Percentiles rank a stretch among this genome's conserved stretches.
Conservation (phyloP, 305 asterid genomes). For the Rubia occidens region DNA sequence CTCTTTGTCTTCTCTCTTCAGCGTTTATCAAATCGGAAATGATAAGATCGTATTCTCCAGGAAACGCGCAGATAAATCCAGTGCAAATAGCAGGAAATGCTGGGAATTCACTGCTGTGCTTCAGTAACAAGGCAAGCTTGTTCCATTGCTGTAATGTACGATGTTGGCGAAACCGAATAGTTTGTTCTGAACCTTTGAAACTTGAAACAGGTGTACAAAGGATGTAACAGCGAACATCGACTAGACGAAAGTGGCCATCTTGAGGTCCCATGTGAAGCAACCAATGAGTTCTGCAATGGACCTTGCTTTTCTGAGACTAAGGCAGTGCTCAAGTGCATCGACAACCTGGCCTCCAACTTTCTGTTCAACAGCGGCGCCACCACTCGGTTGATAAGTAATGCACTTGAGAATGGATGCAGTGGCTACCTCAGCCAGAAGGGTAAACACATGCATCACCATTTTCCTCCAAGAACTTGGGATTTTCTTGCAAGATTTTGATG, state of each 20-base stretch:
- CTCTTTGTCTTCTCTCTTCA: not conserved
- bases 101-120: conserved; percentile 2
- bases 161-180: not conserved
- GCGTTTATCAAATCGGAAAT: not conserved
- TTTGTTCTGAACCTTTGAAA: not conserved
- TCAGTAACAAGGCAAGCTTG: conserved; percentile 5
- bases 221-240: conserved; percentile 14
- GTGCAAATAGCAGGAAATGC: conserved; percentile 6
- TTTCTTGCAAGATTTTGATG: not conserved
- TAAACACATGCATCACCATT: not conserved
- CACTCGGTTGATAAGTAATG: conserved; percentile 6
- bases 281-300: conserved; percentile 14
- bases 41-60: conserved; percentile 6
- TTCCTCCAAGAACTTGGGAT: too few relatives aligned
- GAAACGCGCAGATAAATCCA: conserved; percentile 16
- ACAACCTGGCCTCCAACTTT: conserved; percentile 15
- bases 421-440: conserved; percentile 15
- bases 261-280: conserved; percentile 19
- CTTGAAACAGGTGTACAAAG: conserved; percentile 14
- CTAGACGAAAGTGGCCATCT: conserved; percentile 14
- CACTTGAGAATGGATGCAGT: conserved; percentile 16
- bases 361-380: conserved; percentile 16
- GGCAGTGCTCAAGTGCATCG: conserved; percentile 11
- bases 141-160: not conserved
- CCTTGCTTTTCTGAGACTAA: conserved; percentile 19